These are phyloP conservation scores for Mycena maculata DNA, from an alignment of 768 basidiomycete genomes.

Conservation along the genomic window DNA sequence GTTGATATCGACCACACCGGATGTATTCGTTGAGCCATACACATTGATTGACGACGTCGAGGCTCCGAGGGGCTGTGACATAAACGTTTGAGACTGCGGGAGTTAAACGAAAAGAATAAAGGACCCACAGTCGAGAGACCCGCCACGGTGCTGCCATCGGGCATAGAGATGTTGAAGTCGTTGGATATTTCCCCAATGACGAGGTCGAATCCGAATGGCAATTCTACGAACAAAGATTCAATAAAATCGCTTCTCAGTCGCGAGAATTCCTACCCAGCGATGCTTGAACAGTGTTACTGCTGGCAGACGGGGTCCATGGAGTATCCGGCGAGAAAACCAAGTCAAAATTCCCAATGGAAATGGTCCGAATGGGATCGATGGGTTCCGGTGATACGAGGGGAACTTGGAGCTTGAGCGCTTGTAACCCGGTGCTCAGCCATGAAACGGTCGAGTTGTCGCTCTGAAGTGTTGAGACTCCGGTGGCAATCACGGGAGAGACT, in stretches of 20 bases:
- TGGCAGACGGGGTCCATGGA: conserved; percentile 69
- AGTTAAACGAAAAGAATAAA: not conserved
- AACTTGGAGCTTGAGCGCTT: conserved; percentile 67
- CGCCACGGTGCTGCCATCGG: conserved; percentile 62
- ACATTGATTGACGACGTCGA: conserved; percentile 71
- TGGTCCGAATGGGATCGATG: conserved; percentile 74
- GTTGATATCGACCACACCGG: conserved; percentile 73
- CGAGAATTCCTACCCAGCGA: conserved; percentile 56
- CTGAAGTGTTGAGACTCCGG: conserved; percentile 69
- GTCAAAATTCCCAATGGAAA: conserved; percentile 69
- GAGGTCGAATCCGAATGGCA: conserved; percentile 79
- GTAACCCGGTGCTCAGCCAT: conserved; percentile 74
- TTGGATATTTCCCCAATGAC: conserved; percentile 72
- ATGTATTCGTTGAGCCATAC: conserved; percentile 63
- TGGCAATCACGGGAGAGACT: conserved; percentile 66
- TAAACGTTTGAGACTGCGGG: not conserved
- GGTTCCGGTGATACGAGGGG: conserved; percentile 65
- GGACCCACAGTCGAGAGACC: conserved; percentile 67
- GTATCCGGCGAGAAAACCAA: conserved; percentile 64
- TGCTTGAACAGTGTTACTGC: conserved; percentile 71
- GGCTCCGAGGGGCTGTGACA: conserved; percentile 65
- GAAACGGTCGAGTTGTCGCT: conserved; percentile 65
- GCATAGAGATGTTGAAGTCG: conserved; percentile 67
- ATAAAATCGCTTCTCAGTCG: not conserved
- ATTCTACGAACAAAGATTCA: conserved; percentile 50